A percentile compares a stretch with the other conserved stretches of the same genome.
Conservation (phyloP, 2,329 filamentous ascomycete species). For the Trichophyton verrucosum region DNA sequence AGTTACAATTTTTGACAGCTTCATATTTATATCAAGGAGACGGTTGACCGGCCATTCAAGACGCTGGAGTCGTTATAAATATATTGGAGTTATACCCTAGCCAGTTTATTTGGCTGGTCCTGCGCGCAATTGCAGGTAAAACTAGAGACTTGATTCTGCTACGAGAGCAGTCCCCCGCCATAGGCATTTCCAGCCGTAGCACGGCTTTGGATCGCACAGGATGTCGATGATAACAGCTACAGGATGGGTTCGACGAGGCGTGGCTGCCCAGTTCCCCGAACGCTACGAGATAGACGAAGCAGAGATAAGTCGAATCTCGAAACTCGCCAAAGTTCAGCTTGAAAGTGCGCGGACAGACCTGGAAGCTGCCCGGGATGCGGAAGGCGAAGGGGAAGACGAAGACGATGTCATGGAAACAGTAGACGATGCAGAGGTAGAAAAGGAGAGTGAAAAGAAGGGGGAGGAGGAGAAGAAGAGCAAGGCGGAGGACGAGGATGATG, state of each 20-base stretch:
- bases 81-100: neutral
- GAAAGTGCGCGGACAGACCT: constrained; percentile 86
- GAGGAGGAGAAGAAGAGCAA: constrained; percentile 9
- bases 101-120: neutral
- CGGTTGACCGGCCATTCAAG: neutral
- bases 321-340: constrained; percentile 63
- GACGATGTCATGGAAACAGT: constrained; percentile 23
- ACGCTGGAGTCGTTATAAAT: neutral
- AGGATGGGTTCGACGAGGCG: constrained; percentile 64
- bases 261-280: constrained; percentile 60
- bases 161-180: neutral
- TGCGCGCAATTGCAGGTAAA: neutral
- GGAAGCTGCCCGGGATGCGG: constrained; percentile 51
- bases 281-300: constrained; percentile 65
- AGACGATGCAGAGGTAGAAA: constrained; percentile 14
- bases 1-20: neutral
- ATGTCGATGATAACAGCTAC: constrained; percentile 61
- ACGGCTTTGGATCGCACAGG: neutral
- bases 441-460: constrained; percentile 14
- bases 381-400: constrained; percentile 25
- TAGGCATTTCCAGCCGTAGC: neutral
- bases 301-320: constrained; percentile 63
- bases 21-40: neutral
- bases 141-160: neutral
- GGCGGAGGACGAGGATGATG: constrained; percentile 39